Evolutionary conservation across 192 early-diverging fungal genomes (phyloP), one percentile per base, ranked within the genome.

Genomic region (Radiomyces spectabilis): DNA sequence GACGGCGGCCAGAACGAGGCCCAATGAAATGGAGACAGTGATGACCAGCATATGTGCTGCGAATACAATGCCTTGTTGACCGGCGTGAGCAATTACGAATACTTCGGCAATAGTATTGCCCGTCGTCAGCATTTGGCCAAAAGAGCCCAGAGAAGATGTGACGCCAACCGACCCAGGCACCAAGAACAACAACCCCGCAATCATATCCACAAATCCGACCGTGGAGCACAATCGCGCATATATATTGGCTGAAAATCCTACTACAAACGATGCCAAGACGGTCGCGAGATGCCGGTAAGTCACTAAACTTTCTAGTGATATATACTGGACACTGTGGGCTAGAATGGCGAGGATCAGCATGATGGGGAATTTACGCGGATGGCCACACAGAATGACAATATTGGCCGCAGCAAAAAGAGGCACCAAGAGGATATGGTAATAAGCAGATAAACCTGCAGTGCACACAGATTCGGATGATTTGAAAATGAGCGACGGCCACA

Each of bases 31-130:
- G 21, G 55, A 31, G 19, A 44, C 55, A 5, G 55, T 44, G 26
- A 57, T 57, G 15, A 57, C 44, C 55, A 57, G 26, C 42, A 57
- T 57, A 39, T 57, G 55, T 2, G 44, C 42, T 26, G 55, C 55
- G 39, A 57, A 57, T 3, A 47, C 30, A 31, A 57, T 32, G 22
- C 55, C 55, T 19, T 57, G 55, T 9, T 46, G 44, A 13, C 55
- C 55, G 8, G 55, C 55, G 44, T 57, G 46, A 15, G 48, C 29
- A 27, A 57, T 47, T n/a, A 57, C 35, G 3, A 34, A 47, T 5
- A 47, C 38, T 30, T 57, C 55, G 1, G 44, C 32, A 25, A 43
- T 37, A 45, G 44, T 25, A 39, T 32, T 47, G 2, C 15, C 26
- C 0, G 42, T 44, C 15, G 55, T 39, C 19, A 48, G 5, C 1